A percentile compares a stretch with the other conserved stretches of the same genome.
Evolutionary conservation across 768 basidiomycete genomes (phyloP).

Genomic region (Suillus subalutaceus): DNA sequence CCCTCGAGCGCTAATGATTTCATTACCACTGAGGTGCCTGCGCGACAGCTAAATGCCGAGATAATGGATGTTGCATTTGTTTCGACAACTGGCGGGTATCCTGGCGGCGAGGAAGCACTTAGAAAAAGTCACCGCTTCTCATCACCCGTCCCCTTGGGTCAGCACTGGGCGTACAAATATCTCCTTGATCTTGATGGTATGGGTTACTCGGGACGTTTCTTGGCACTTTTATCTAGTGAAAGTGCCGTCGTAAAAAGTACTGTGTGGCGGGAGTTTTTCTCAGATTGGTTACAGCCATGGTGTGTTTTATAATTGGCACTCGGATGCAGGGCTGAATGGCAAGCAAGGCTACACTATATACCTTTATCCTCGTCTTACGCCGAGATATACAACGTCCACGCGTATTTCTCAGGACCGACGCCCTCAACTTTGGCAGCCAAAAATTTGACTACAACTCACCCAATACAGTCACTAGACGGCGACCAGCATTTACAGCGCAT

Average conservation of each 20-base stretch:
- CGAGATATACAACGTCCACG: conserved; percentile 92
- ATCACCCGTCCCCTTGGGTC: conserved; percentile 77
- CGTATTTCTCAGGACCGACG: conserved; percentile 90
- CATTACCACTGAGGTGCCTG: conserved; percentile 62
- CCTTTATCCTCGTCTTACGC: conserved; percentile 84
- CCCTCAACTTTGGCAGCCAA: conserved; percentile 54
- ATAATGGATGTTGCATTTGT: conserved; percentile 91
- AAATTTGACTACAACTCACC: conserved; percentile 48
- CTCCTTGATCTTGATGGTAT: conserved; percentile 92
- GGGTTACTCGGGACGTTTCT: conserved; percentile 91
- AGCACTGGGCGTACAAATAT: conserved; percentile 94
- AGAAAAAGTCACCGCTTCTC: conserved; percentile 67
- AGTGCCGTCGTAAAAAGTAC: conserved; percentile 90
- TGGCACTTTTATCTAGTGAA: conserved; percentile 83
- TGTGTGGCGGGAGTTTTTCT: conserved; percentile 89
- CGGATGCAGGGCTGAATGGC: conserved; percentile 3
- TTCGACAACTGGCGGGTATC: conserved; percentile 74
- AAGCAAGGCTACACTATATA: conserved; percentile 87
- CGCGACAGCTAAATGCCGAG: conserved; percentile 66
- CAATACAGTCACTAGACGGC: conserved; percentile 51
- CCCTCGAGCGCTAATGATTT: conserved; percentile 60
- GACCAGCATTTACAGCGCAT: conserved; percentile 79
- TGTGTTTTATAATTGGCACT: conserved; percentile 30
- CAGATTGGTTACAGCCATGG: conserved; percentile 94
- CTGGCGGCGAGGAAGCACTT: conserved; percentile 72